A percentile compares a stretch with the other conserved stretches of the same genome.
Conservation (phyloP, 805 yeast genomes). For the Wickerhamomyces kurtzmanii region DNA sequence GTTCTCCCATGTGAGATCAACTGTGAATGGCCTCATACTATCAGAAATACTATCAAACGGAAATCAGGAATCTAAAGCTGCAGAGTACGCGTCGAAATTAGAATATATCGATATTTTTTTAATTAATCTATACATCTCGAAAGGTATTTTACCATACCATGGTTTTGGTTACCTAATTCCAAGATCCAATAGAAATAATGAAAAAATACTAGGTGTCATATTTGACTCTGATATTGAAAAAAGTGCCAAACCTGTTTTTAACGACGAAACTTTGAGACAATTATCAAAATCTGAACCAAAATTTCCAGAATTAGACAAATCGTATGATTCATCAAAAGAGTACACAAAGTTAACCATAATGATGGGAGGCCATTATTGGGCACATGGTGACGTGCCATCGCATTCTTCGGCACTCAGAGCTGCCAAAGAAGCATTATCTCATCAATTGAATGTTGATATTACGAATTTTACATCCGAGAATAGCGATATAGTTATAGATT, state of each 20-base stretch:
- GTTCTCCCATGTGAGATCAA: slow-evolving; percentile 52
- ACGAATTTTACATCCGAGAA: slow-evolving; percentile 11
- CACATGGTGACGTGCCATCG: slow-evolving; percentile 14
- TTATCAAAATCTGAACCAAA: slow-evolving; percentile 10
- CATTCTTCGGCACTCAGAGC: slow-evolving; percentile 14
- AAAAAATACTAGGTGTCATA: slow-evolving; percentile 71
- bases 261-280: slow-evolving; percentile 5
- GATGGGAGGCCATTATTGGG: slow-evolving; percentile 76
- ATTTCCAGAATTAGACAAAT: background rate
- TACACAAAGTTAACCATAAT: slow-evolving; percentile 76
- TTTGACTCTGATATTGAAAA: slow-evolving; percentile 82
- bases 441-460: slow-evolving; percentile 26
- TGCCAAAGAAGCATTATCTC: slow-evolving; percentile 27
- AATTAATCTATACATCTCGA: slow-evolving; percentile 57
- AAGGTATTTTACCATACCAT: slow-evolving; percentile 29
- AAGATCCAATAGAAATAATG: slow-evolving; percentile 30
- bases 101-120: slow-evolving; percentile 38
- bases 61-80: slow-evolving; percentile 6
- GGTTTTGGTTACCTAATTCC: slow-evolving; percentile 94
- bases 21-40: slow-evolving; percentile 37
- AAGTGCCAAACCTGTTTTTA: slow-evolving; percentile 26
- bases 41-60: slow-evolving; percentile 16
- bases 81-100: slow-evolving; percentile 11
- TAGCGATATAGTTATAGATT: slow-evolving; percentile 21
- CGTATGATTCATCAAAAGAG: slow-evolving; percentile 10